Conservation (phyloP, 1,284 basidiomycete species). For the Agaricales sp. region DNA sequence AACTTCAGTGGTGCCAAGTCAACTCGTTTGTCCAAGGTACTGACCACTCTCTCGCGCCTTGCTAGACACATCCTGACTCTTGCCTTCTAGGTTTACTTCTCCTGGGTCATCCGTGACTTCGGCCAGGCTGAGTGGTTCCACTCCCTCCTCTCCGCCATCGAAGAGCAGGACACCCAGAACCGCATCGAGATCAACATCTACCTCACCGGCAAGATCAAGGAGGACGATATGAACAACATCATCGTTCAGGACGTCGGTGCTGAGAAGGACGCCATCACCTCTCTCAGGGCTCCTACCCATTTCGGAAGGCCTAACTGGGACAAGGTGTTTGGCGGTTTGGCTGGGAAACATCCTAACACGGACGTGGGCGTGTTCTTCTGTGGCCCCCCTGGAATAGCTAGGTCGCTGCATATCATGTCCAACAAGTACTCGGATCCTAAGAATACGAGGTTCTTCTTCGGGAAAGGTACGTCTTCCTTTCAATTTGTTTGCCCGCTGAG, state of each 20-base stretch:
- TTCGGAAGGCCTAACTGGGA: slow-evolving; percentile 93
- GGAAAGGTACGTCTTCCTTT: slow-evolving; percentile 49
- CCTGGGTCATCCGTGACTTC: slow-evolving; percentile 85
- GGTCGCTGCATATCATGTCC: slow-evolving; percentile 61
- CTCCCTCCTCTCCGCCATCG: slow-evolving; percentile 82
- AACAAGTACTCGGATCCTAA: slow-evolving; percentile 80
- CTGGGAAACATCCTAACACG: slow-evolving; percentile 72
- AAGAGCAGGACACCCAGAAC: slow-evolving; percentile 78
- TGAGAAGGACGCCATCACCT: slow-evolving; percentile 81
- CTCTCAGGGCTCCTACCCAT: slow-evolving; percentile 82
- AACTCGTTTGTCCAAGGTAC: slow-evolving; percentile 64
- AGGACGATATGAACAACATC: slow-evolving; percentile 86
- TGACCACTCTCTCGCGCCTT: slow-evolving; percentile 1
- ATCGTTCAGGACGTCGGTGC: slow-evolving; percentile 83
- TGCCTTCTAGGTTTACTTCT: slow-evolving; percentile 62
- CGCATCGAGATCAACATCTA: slow-evolving; percentile 88
- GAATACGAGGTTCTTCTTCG: slow-evolving; percentile 82
- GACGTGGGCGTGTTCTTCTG: slow-evolving; percentile 86
- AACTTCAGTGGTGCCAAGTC: slow-evolving; percentile 61
- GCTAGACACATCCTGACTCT: background rate
- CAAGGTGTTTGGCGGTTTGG: slow-evolving; percentile 65
- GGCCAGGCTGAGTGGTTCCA: slow-evolving; percentile 88
- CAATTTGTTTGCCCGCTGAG: background rate
- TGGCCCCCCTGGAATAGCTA: slow-evolving; percentile 63
- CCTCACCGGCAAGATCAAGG: slow-evolving; percentile 79